phyloP scores from a whole-genome alignment of 768 basidiomycete genomes.

The Leucosporidium scottii region DNA sequence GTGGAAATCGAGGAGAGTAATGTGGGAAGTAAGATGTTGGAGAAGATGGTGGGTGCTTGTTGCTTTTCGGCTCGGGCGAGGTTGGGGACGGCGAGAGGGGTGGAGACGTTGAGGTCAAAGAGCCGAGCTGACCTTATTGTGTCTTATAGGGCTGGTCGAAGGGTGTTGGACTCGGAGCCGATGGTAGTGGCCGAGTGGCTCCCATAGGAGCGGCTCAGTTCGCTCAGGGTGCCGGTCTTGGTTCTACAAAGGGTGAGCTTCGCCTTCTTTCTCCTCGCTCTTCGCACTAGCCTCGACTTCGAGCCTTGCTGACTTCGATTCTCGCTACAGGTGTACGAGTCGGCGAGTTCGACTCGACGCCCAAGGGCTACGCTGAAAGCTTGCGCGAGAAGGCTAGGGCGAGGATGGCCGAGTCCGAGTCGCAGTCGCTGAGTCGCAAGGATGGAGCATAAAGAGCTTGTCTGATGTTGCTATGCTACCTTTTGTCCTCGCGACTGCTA shows the following conservation, averaged over 20 bases:
- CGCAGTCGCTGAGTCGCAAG: background rate
- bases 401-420: slow-evolving; percentile 7
- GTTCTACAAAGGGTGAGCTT: slow-evolving; percentile 41
- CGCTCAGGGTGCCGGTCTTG: slow-evolving; percentile 77
- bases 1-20: slow-evolving; percentile 76
- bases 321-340: slow-evolving; percentile 17
- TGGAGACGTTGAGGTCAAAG: too few relatives aligned
- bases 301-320: background rate
- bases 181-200: slow-evolving; percentile 77
- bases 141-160: slow-evolving; percentile 71
- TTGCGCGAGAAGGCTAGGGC: slow-evolving; percentile 15
- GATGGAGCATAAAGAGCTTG: too few relatives aligned
- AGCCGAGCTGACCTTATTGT: too few relatives aligned
- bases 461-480: too few relatives aligned
- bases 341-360: slow-evolving; percentile 8
- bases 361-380: slow-evolving; percentile 13
- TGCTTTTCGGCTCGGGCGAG: background rate
- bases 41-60: slow-evolving; percentile 68
- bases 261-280: background rate
- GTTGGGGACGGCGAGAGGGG: too few relatives aligned
- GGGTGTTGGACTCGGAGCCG: slow-evolving; percentile 75
- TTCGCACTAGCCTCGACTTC: background rate
- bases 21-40: slow-evolving; percentile 82
- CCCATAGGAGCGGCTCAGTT: slow-evolving; percentile 75
- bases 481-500: too few relatives aligned